Base-by-base conservation (phyloP, 2,329 filamentous ascomycete species). In the Ophiobolus disseminans region DNA sequence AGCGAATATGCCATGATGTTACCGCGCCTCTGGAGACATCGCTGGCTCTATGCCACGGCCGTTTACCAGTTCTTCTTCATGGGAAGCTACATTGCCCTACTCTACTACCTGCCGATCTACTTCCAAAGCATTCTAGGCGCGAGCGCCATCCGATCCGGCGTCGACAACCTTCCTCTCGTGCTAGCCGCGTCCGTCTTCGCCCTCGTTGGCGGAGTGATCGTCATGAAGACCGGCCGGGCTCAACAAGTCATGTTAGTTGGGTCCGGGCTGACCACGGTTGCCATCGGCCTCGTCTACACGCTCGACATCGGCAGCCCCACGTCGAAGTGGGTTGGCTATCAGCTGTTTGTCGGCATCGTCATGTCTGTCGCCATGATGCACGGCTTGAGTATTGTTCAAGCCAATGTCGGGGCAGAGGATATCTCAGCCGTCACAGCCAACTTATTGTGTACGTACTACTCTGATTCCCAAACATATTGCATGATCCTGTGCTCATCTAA, bases 41-140 rank as follows among this genome's bases (percentile, higher is more conserved):
- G 74, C 9, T 64, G 65, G 4, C 63, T 79, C 42, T 65, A 53
- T n/a, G 58, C 64, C 17, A 60, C 62, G 31, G 70, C 61, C 30
- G 38, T 68, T 8, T 78, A 65, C 52, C 59, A 66, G 10, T 69
- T 76, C 56, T 70, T 76, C 45, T 56, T 64, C 40, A 43, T 48
- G 55, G 74, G 73, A 11, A 35, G 52, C 9, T 76, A 70, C 44
- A 70, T 75, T 46, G 19, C 75, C 11, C 40, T 73, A 2, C 54
- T 79, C 8, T 80, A 78, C 61, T 79, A 77, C 54, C 63, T 80
- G 0, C 77, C 77, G 7, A 75, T 81, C 25, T 80, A 78, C 56
- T 81, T 81, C 63, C 78, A 81, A 58, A 65, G 68, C 1, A 67
- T 78, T 7, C 54, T 62, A 16, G 63, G 66, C 37, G 62, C 65